A percentile compares a stretch with the other conserved stretches of the same genome.
Evolutionary conservation across 2,329 filamentous ascomycete genomes (phyloP).

Genomic region (Colletotrichum horii): DNA sequence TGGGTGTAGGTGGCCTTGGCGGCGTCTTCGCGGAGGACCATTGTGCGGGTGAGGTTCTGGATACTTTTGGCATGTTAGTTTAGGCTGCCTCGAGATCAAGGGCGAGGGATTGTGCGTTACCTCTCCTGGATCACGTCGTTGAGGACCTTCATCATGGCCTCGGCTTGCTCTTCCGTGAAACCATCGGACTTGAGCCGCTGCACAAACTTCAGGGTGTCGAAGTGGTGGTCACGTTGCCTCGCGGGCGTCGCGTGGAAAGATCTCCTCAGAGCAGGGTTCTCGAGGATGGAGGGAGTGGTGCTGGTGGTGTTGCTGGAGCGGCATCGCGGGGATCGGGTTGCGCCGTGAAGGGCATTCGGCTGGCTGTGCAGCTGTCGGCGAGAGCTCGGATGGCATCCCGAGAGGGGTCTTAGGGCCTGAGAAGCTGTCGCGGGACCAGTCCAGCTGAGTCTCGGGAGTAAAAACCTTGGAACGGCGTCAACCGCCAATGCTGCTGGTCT

Average conservation of each 20-base stretch:
- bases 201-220: constrained; percentile 97
- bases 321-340: constrained; percentile 18
- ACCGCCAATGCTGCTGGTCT: constrained; percentile 30
- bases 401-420: constrained; percentile 29
- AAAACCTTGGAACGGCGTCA: constrained; percentile 55
- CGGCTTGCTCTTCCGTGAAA: constrained; percentile 93
- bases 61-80: constrained; percentile 61
- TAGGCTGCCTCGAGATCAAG: background rate
- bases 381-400: constrained; percentile 24
- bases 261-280: constrained; percentile 38
- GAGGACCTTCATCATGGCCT: constrained; percentile 97
- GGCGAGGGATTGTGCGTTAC: constrained; percentile 38
- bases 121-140: constrained; percentile 98
- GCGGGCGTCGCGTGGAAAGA: constrained; percentile 72
- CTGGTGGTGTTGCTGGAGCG: background rate
- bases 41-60: constrained; percentile 94
- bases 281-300: constrained; percentile 26
- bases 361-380: constrained; percentile 21
- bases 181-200: constrained; percentile 88
- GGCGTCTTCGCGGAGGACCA: constrained; percentile 95
- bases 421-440: constrained; percentile 34
- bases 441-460: constrained; percentile 64
- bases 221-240: constrained; percentile 82
- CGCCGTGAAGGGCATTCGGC: constrained; percentile 30
- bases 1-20: constrained; percentile 81